Conservation (phyloP, 495 filamentous ascomycete genomes). For the Trichoderma gamsii region DNA sequence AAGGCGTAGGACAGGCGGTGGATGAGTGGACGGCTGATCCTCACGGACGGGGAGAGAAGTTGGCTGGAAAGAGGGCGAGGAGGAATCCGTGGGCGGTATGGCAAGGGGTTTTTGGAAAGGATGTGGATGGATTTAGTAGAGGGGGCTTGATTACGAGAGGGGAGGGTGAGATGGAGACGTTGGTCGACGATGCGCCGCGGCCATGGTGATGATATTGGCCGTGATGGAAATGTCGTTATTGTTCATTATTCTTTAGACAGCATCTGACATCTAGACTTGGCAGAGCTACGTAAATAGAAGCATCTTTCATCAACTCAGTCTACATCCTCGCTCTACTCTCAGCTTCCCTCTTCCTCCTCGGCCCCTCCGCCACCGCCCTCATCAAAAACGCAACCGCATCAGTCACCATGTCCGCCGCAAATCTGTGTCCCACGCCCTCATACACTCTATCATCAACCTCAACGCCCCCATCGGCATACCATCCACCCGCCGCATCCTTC, state of each 20-base stretch:
- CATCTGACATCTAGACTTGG: too few species aligned
- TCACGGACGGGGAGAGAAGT: conserved; percentile 38
- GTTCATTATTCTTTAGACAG: too few species aligned
- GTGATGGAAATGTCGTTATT: too few species aligned
- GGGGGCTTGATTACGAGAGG: conserved; percentile 29
- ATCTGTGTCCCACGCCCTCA: conserved; percentile 63
- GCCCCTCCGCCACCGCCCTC: conserved; percentile 36
- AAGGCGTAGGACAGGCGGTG: conserved; percentile 36
- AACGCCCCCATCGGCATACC: conserved; percentile 53
- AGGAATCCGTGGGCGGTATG: conserved; percentile 44
- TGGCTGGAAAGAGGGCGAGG: conserved; percentile 41
- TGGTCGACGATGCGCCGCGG: conserved; percentile 28
- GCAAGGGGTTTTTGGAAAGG: conserved; percentile 34
- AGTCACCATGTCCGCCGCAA: conserved; percentile 63
- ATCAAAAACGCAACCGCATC: conserved; percentile 64
- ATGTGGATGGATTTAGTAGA: conserved; percentile 25
- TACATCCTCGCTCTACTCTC: conserved; percentile 8
- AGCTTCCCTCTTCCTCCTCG: background rate
- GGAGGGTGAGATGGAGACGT: conserved; percentile 28
- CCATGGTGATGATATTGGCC: conserved; percentile 26
- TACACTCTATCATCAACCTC: conserved; percentile 70
- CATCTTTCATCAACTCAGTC: background rate
- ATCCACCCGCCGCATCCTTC: conserved; percentile 51
- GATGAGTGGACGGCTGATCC: conserved; percentile 45
- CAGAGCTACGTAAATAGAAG: background rate